A percentile compares a stretch with the other conserved stretches of the same genome.
These are phyloP conservation scores for Stachybotrys echinatus DNA, from an alignment of 2,329 filamentous ascomycete species.

Conservation along the genomic window DNA sequence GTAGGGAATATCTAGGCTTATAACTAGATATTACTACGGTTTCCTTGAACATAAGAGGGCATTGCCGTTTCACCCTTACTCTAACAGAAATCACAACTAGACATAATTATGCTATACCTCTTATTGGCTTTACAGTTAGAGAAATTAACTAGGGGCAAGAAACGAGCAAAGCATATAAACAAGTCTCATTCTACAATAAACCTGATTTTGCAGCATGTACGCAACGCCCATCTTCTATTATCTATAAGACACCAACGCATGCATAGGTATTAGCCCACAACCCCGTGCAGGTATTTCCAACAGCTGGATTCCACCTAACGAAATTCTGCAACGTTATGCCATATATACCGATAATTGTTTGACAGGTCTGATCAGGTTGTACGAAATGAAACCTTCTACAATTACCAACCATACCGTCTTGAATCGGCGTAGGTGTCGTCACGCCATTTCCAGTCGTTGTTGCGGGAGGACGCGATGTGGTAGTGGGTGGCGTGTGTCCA, in stretches of 20 bases:
- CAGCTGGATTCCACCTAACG: slow-evolving; percentile 10
- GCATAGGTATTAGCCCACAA: slow-evolving; percentile 9
- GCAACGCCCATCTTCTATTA: no score
- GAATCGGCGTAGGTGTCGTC: slow-evolving; percentile 18
- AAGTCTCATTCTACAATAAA: no score
- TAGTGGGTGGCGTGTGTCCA: background rate
- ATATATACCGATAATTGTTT: slow-evolving; percentile 11
- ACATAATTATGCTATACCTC: no score
- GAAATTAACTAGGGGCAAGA: no score
- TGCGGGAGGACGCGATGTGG: background rate
- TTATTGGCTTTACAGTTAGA: no score
- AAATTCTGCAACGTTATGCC: slow-evolving; percentile 17
- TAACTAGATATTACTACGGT: no score
- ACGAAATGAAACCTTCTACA: slow-evolving; percentile 21
- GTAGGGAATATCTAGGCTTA: no score
- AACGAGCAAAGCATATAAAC: no score
- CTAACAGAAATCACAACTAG: no score
- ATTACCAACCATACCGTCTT: slow-evolving; percentile 19
- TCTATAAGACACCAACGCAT: background rate
- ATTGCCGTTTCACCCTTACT: no score
- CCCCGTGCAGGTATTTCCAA: slow-evolving; percentile 6
- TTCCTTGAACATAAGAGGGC: no score
- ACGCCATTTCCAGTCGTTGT: slow-evolving; percentile 7
- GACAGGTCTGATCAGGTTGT: slow-evolving; percentile 14
- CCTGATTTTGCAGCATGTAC: no score